Evolutionary conservation across 1,284 basidiomycete species (phyloP).

Genomic region (Ganoderma lingzhi): DNA sequence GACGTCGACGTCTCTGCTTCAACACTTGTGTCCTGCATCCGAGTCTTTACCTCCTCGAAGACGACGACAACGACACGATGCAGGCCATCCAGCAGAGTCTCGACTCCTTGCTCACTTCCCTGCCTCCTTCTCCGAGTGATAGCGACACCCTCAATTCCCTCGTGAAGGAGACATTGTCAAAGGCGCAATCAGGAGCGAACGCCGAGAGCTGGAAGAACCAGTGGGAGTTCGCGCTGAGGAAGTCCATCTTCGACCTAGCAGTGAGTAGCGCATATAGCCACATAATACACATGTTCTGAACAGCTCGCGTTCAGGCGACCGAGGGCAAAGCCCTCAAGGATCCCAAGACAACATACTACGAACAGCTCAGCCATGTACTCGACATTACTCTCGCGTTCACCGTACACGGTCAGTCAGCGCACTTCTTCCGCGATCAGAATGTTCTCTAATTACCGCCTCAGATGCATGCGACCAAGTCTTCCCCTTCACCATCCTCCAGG

Average conservation of each 20-base stretch:
- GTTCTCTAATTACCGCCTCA: conserved; percentile 33
- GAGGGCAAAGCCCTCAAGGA: conserved; percentile 66
- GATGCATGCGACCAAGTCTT: conserved; percentile 62
- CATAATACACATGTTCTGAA: conserved; percentile 7
- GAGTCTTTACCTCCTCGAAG: neutral
- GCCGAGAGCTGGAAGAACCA: conserved; percentile 68
- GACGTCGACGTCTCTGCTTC: neutral
- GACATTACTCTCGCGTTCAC: conserved; percentile 79
- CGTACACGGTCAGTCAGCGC: conserved; percentile 65
- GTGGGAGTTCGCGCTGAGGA: conserved; percentile 77
- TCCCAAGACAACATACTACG: conserved; percentile 62
- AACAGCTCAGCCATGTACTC: conserved; percentile 64
- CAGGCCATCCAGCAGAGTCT: conserved; percentile 37
- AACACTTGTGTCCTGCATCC: neutral
- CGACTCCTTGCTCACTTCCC: conserved; percentile 53
- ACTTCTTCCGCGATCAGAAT: neutral
- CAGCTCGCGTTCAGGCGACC: conserved; percentile 51
- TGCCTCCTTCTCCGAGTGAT: conserved; percentile 59
- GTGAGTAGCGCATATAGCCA: conserved; percentile 48
- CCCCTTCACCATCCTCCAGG: conserved; percentile 73
- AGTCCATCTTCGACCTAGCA: conserved; percentile 72
- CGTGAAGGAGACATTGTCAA: conserved; percentile 58
- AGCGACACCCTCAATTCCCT: conserved; percentile 56
- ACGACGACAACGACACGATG: conserved; percentile 22
- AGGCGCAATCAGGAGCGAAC: conserved; percentile 46